Base-by-base conservation (phyloP, 1,284 basidiomycete genomes). In the Ceratobasidium sp. region DNA sequence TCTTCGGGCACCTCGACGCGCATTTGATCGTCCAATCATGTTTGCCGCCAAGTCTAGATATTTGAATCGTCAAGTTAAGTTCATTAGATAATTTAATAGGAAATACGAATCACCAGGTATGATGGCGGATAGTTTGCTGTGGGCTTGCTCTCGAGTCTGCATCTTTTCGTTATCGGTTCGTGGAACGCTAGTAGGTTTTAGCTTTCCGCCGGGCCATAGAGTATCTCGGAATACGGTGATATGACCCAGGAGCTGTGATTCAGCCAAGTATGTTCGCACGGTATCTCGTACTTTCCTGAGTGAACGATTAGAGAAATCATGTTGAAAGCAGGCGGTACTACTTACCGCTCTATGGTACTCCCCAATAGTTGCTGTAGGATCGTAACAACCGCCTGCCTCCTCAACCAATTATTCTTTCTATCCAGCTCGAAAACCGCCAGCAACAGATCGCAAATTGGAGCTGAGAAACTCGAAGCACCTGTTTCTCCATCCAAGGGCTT, bases 361-460 rank as follows among this genome's bases (percentile, higher is more conserved):
- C 97, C 97, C 4, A 99, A 88, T 3, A 98, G 91, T 83, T 99
- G 97, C 84, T 99, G 97, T 65, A 99, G 86, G 78, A 99, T 96
- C 77, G 99, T 95, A 15, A 98, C 94, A 80, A 98, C 96, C 1
- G 97, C 97, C 84, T 98, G 97, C n/a, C 96, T 89, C 69, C 97
- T 88, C 44, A 99, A 87, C 97, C 97, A 99, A 81, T 97, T 97
- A 82, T 97, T 95, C 84, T 95, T 94, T 87, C 96, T 95, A 85
- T 98, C 93, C 28, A 99, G 90, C 84, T 98, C 96, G 81, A 99
- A 99, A 9, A 98, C 88, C 28, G 96, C 95, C 73, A 98, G 89
- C 52, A 98, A 89, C 40, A 99, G 87, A 83, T 99, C 96, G 82
- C 96, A 98, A 76, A 99, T 98, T 0, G 97, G 96, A 0, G 92